Evolutionary conservation across 768 basidiomycete species (phyloP).

Genomic region (Agrocybe pediades): DNA sequence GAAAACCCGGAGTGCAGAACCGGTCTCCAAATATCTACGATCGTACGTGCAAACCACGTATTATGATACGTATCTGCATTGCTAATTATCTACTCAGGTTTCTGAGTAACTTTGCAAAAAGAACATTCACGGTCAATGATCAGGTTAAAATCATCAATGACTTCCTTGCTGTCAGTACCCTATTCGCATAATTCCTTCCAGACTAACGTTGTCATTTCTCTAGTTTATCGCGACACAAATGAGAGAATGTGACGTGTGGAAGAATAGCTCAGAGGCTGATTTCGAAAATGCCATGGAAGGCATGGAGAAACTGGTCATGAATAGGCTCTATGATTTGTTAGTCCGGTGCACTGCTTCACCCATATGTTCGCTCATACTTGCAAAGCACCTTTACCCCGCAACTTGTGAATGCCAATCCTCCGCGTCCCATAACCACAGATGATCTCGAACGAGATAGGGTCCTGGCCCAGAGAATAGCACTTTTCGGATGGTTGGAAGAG

Average conservation of each 20-base stretch:
- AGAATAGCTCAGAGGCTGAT: slow-evolving; percentile 72
- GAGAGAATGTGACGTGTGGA: slow-evolving; percentile 84
- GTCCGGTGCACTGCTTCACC: slow-evolving; percentile 24
- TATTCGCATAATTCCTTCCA: slow-evolving; percentile 9
- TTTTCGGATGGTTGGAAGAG: slow-evolving; percentile 91
- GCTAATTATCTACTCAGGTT: slow-evolving; percentile 56
- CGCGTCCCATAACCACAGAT: slow-evolving; percentile 84
- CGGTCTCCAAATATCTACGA: slow-evolving; percentile 92
- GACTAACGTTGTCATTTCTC: background rate
- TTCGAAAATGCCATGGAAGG: slow-evolving; percentile 98
- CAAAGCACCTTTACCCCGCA: slow-evolving; percentile 91
- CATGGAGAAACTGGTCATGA: slow-evolving; percentile 99
- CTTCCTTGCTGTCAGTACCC: slow-evolving; percentile 71
- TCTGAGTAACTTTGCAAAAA: slow-evolving; percentile 89
- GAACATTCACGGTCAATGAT: slow-evolving; percentile 88
- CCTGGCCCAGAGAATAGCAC: slow-evolving; percentile 81
- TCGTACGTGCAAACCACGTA: slow-evolving; percentile 68
- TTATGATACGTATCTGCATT: background rate
- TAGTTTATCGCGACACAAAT: slow-evolving; percentile 92
- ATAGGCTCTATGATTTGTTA: slow-evolving; percentile 92
- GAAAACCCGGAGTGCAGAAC: slow-evolving; percentile 84
- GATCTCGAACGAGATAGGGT: slow-evolving; percentile 97
- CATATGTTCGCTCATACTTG: slow-evolving; percentile 12
- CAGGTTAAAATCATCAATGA: slow-evolving; percentile 96
- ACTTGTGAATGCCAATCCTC: slow-evolving; percentile 62